Conservation (phyloP, 1,284 basidiomycete species). For the Malassezia vespertilionis region DNA sequence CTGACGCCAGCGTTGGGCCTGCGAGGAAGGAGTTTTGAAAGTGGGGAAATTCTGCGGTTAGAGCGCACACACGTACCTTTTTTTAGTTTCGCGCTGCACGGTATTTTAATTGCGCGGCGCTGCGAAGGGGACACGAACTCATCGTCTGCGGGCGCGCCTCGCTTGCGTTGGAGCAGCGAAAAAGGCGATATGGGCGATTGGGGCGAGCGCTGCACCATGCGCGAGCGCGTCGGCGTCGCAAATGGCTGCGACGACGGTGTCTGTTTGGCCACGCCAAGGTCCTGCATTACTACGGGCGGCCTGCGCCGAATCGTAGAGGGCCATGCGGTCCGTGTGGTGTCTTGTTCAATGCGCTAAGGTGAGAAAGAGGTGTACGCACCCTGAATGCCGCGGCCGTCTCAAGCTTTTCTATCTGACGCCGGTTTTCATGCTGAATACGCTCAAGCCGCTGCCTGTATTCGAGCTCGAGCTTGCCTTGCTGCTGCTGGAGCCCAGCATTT, state of each 20-base stretch:
- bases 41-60: constrained; percentile 11
- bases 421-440: constrained; percentile 24
- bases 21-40: constrained; percentile 13
- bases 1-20: neutral
- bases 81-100: neutral
- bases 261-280: neutral
- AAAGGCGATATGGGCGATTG: constrained; percentile 3
- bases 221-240: neutral
- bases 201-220: neutral
- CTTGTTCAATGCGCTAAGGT: constrained; percentile 28
- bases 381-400: constrained; percentile 32
- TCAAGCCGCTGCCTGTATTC: constrained; percentile 25
- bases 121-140: neutral
- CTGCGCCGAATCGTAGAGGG: constrained; percentile 26
- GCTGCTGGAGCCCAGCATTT: constrained; percentile 24
- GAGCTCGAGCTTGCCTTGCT: constrained; percentile 21
- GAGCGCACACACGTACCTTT: neutral
- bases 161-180: constrained; percentile 2
- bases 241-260: neutral
- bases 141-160: neutral
- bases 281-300: constrained; percentile 14
- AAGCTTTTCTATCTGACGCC: constrained; percentile 24
- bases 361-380: constrained; percentile 3
- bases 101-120: neutral
- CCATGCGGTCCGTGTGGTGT: constrained; percentile 30